phyloP scores from a whole-genome alignment of 176 grass and related monocot genomes.

The Echinochloa phyllopogon region DNA sequence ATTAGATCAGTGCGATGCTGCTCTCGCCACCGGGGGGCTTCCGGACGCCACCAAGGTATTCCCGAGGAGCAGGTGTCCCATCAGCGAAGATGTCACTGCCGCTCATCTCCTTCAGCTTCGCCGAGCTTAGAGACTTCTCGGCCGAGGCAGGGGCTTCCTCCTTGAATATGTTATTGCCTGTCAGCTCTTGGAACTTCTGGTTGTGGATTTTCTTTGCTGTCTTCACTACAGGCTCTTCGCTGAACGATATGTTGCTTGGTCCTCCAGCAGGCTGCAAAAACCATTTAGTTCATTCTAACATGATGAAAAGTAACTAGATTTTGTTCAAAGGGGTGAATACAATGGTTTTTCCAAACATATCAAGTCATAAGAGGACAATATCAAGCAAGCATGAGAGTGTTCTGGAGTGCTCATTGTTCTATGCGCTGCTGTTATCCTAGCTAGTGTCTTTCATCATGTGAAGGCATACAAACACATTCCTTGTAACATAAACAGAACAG shows the following conservation, averaged over 20 bases:
- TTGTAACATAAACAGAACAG: background rate
- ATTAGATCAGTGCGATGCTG: constrained; percentile 74
- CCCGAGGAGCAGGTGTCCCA: constrained; percentile 62
- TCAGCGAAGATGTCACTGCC: constrained; percentile 79
- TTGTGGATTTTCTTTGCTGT: constrained; percentile 79
- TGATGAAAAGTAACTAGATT: background rate
- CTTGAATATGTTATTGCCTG: constrained; percentile 84
- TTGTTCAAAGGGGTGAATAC: background rate
- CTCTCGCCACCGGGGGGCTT: constrained; percentile 84
- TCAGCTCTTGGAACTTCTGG: constrained; percentile 85
- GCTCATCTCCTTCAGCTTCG: constrained; percentile 78
- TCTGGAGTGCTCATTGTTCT: background rate
- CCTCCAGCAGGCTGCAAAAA: constrained; percentile 68
- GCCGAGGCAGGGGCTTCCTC: constrained; percentile 50
- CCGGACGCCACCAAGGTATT: constrained; percentile 71
- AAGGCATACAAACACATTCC: background rate
- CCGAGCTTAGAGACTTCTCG: constrained; percentile 67
- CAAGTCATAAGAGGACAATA: background rate
- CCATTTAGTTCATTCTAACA: constrained; percentile 18
- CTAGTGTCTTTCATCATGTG: constrained; percentile 18
- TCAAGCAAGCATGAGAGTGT: background rate
- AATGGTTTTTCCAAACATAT: background rate
- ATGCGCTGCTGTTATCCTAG: background rate
- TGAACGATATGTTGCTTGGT: constrained; percentile 71
- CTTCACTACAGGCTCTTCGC: constrained; percentile 65